These are phyloP conservation scores for Cucurbita maxima DNA, from an alignment of 306 rosid genomes.

Conservation along the genomic window DNA sequence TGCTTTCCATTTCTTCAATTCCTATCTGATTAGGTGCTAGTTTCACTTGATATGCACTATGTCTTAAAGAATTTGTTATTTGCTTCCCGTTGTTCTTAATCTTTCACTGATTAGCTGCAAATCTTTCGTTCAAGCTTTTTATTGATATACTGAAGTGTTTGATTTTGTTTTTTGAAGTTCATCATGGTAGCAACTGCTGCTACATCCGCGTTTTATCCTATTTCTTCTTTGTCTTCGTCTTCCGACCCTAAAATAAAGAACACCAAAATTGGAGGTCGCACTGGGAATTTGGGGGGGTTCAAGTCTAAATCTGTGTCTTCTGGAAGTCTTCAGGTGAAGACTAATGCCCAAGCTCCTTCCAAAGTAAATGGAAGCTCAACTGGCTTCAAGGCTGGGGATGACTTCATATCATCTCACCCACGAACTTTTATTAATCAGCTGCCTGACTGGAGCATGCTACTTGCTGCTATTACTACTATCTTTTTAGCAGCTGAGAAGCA, in stretches of 20 bases:
- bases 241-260: constrained; percentile 32
- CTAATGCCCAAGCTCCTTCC: constrained; percentile 80
- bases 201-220: constrained; percentile 55
- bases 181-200: constrained; percentile 90
- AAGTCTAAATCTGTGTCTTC: constrained; percentile 39
- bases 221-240: constrained; percentile 37
- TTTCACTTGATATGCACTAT: background rate
- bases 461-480: constrained; percentile 91
- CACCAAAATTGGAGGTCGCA: constrained; percentile 33
- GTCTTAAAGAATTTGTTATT: background rate
- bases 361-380: constrained; percentile 63
- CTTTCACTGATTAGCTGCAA: background rate
- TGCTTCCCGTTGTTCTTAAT: background rate
- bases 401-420: constrained; percentile 42
- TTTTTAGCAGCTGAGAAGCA: constrained; percentile 98
- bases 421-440: constrained; percentile 88
- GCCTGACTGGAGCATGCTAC: constrained; percentile 99
- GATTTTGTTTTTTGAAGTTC: constrained; percentile 21
- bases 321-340: constrained; percentile 63
- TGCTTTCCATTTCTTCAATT: background rate
- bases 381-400: constrained; percentile 48
- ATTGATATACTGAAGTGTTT: constrained; percentile 8
- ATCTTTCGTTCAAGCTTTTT: background rate
- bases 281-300: constrained; percentile 30
- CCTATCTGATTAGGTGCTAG: background rate